Conservation (phyloP, 768 basidiomycete genomes). For the Trametes gibbosa region DNA sequence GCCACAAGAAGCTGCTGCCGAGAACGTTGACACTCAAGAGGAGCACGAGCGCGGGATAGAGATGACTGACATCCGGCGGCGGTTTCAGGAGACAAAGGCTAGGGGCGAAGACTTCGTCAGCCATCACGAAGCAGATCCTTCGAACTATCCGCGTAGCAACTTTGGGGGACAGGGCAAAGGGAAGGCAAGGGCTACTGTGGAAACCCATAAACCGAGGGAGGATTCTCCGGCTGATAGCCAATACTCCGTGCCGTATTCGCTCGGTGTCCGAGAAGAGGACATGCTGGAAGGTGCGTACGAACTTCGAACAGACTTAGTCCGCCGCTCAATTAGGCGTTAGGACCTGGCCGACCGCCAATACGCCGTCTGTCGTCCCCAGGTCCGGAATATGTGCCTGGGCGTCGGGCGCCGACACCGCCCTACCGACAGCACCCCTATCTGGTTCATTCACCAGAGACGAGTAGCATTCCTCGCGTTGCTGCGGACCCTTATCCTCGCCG, state of each 20-base stretch:
- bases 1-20: constrained; percentile 32
- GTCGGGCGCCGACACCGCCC: constrained; percentile 7
- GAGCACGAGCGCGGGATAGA: constrained; percentile 40
- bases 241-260: constrained; percentile 6
- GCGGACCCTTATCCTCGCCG: constrained; percentile 19
- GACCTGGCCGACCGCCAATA: constrained; percentile 12
- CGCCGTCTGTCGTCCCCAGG: constrained; percentile 12
- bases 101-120: constrained; percentile 17
- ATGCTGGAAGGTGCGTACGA: constrained; percentile 16
- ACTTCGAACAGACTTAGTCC: neutral
- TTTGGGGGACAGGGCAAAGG: constrained; percentile 6
- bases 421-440: constrained; percentile 8
- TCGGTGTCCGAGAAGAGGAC: constrained; percentile 8
- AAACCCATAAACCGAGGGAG: constrained; percentile 9
- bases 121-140: constrained; percentile 4
- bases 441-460: neutral
- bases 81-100: constrained; percentile 35
- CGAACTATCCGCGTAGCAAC: neutral
- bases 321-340: neutral
- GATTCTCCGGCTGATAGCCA: constrained; percentile 19
- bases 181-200: constrained; percentile 2
- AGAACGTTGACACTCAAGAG: constrained; percentile 44
- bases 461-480: constrained; percentile 8
- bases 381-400: constrained; percentile 2
- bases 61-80: constrained; percentile 38